A percentile compares a stretch with the other conserved stretches of the same genome.
phyloP scores from a whole-genome alignment of 768 basidiomycete genomes.

The Lentinula raphanica region DNA sequence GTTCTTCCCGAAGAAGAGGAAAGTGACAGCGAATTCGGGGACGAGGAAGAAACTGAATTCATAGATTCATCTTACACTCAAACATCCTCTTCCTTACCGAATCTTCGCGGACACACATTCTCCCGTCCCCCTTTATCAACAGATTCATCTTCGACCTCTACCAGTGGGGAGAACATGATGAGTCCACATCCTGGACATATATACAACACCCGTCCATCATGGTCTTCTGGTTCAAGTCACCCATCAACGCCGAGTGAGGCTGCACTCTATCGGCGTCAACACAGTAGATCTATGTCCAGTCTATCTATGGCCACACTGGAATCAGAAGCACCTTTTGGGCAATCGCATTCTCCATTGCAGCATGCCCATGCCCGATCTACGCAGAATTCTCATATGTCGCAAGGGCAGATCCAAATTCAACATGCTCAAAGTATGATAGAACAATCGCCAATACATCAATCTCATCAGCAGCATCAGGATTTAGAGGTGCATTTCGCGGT shows the following conservation, averaged over 20 bases:
- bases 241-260: background rate
- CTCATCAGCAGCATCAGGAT: background rate
- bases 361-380: background rate
- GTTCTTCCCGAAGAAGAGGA: background rate
- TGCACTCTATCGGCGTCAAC: background rate
- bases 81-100: background rate
- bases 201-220: background rate
- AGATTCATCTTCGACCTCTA: conserved; percentile 3
- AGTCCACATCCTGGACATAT: background rate
- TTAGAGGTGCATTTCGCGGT: background rate
- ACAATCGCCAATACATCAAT: background rate
- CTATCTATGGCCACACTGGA: background rate
- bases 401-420: background rate
- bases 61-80: background rate
- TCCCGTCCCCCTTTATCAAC: conserved; percentile 4
- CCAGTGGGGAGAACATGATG: background rate
- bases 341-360: background rate
- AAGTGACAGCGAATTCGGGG: conserved; percentile 11
- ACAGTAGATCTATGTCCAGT: background rate
- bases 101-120: background rate
- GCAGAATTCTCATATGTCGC: background rate
- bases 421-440: background rate
- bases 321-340: background rate
- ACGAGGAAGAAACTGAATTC: conserved; percentile 8
- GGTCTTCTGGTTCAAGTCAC: background rate